Base-by-base conservation (phyloP, 2,329 filamentous ascomycete species). In the Curvularia spicifera region DNA sequence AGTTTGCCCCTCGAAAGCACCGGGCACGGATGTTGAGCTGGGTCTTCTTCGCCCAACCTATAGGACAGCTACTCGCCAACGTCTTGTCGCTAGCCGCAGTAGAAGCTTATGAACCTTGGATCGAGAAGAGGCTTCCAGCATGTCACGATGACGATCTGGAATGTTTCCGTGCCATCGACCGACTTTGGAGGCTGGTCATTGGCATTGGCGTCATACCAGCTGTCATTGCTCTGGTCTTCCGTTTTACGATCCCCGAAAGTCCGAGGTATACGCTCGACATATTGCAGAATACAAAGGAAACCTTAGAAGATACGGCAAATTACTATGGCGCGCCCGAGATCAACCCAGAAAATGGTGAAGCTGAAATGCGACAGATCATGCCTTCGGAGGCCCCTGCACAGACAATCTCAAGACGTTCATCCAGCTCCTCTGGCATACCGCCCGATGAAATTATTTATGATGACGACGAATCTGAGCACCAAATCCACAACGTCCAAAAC, bases 1-100 rank as follows among this genome's bases (percentile, higher is more conserved):
- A 79, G 50, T 79, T 78, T 67, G 72, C 78, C 4, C 75, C 77
- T 2, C 64, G 72, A 15, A 72, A 71, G 48, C 68, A 70, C 46
- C 68, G 78, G 26, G 77, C 72, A 2, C 65, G 77, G n/a, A 79
- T 80, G 77, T 59, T 80, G 59, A 71, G 72, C 29, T 73, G 73
- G 52, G 76, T 80, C 1, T 80, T 80, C 61, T 71, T 79, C 39
- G 78, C 78, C 54, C 78, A 80, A 47, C 77, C 77, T 3, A 63
- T 80, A 18, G 78, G 78, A 5, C 78, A 79, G 48, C 57, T 71
- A 9, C 63, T 73, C 20, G 70, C 70, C 44, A 73, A 72, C 40
- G 64, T 74, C 7, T 60, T 75, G 3, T 73, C 72, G 7, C 39
- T 73, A 18, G 69, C 67, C 9, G 67, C 68, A 31, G 68, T 76